These are phyloP conservation scores for Aegle marmelos DNA, from an alignment of 345 rosid genomes.

Conservation along the genomic window DNA sequence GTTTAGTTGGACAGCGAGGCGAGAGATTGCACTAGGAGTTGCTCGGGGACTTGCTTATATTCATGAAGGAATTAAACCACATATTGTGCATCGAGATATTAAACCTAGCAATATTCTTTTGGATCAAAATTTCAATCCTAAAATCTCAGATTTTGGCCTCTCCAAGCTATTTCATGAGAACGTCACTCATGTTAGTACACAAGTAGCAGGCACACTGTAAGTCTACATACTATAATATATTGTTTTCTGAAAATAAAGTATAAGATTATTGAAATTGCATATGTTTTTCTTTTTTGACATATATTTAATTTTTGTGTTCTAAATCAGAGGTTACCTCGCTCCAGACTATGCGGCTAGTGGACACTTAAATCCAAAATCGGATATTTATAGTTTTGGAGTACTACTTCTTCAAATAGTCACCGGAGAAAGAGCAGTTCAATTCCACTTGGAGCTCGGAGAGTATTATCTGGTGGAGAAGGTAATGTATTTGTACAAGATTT, in stretches of 20 bases:
- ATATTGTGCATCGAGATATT: slow-evolving; percentile 42
- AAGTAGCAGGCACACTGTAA: slow-evolving; percentile 47
- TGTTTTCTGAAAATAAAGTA: no score
- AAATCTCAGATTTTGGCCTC: slow-evolving; percentile 42
- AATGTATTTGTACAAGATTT: neutral
- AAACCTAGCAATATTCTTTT: slow-evolving; percentile 41
- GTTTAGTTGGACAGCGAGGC: slow-evolving; percentile 30
- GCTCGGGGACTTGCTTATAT: slow-evolving; percentile 36
- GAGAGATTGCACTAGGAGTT: slow-evolving; percentile 27
- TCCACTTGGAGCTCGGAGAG: slow-evolving; percentile 34
- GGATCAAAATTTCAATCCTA: slow-evolving; percentile 33
- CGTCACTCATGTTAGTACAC: slow-evolving; percentile 28
- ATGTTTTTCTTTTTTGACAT: neutral
- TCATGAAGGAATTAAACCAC: slow-evolving; percentile 38
- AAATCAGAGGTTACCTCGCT: slow-evolving; percentile 38
- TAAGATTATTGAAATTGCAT: no score
- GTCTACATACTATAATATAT: neutral
- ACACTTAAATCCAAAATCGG: slow-evolving; percentile 33
- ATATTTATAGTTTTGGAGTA: slow-evolving; percentile 40
- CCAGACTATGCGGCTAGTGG: slow-evolving; percentile 39
- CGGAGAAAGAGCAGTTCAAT: slow-evolving; percentile 33
- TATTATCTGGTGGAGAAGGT: slow-evolving; percentile 43
- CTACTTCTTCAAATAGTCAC: slow-evolving; percentile 34
- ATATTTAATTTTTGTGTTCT: no score
- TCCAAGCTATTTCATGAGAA: slow-evolving; percentile 27